Conservation (phyloP, 768 basidiomycete genomes). For the Psilocybe subaeruginosa region DNA sequence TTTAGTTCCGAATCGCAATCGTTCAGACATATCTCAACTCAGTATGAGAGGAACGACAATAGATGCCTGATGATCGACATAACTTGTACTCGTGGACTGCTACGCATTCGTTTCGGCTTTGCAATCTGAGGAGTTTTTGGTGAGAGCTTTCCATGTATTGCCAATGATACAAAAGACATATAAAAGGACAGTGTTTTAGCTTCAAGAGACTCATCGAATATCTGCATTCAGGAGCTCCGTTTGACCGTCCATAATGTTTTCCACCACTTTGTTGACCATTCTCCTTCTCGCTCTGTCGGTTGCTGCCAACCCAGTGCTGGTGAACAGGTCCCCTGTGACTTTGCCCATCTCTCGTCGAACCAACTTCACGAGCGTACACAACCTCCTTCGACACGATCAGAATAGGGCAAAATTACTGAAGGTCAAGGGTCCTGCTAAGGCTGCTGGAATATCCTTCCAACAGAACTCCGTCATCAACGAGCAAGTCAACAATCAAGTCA, state of each 20-base stretch:
- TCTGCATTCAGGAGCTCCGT: constrained; percentile 18
- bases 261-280: constrained; percentile 37
- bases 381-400: neutral
- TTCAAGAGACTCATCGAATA: constrained; percentile 13
- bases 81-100: constrained; percentile 13
- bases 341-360: neutral
- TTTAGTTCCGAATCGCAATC: constrained; percentile 13
- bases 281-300: neutral
- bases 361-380: neutral
- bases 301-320: neutral
- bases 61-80: constrained; percentile 15
- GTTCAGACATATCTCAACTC: constrained; percentile 8
- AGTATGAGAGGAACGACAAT: constrained; percentile 9
- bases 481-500: constrained; percentile 36
- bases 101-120: constrained; percentile 8
- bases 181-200: constrained; percentile 14
- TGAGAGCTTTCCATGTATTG: constrained; percentile 16
- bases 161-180: constrained; percentile 5
- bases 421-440: constrained; percentile 19
- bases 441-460: constrained; percentile 20
- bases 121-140: constrained; percentile 17
- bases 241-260: constrained; percentile 20
- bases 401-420: neutral
- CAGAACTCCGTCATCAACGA: constrained; percentile 44
- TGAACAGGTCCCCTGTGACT: neutral